Evolutionary conservation across 257 asterid species (phyloP).

Genomic region (Galeopsis tetrahit): DNA sequence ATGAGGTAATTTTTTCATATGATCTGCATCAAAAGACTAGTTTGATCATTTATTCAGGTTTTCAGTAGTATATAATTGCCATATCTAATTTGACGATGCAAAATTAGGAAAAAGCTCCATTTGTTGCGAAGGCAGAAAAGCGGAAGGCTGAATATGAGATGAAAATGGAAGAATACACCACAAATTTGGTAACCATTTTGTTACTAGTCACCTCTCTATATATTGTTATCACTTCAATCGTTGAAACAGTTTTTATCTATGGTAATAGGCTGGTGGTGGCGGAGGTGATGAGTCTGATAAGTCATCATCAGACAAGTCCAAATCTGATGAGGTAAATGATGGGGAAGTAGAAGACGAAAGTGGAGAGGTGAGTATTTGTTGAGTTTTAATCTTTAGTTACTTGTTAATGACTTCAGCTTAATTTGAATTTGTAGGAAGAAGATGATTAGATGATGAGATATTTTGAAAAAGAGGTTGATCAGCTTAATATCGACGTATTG

Average conservation of each 20-base stretch:
- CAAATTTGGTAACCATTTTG: conserved; percentile 43
- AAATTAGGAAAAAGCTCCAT: conserved; percentile 62
- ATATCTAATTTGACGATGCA: neutral
- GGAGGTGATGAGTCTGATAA: conserved; percentile 66
- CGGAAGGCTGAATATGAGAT: conserved; percentile 55
- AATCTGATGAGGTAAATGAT: conserved; percentile 67
- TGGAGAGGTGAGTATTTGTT: conserved; percentile 50
- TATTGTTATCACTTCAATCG: neutral
- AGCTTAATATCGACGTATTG: no score
- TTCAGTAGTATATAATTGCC: neutral
- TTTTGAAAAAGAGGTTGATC: neutral
- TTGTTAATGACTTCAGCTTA: neutral
- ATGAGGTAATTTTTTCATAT: neutral
- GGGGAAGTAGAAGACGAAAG: conserved; percentile 43
- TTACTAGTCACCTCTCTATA: neutral
- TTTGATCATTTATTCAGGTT: no score
- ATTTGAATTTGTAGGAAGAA: conserved; percentile 42
- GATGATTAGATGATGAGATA: conserved; percentile 41
- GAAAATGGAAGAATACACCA: conserved; percentile 56
- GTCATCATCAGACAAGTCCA: conserved; percentile 61
- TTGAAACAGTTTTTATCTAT: neutral
- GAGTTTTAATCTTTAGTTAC: neutral
- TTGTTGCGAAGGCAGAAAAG: conserved; percentile 43
- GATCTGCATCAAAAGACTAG: neutral
- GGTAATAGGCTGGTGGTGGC: conserved; percentile 45